These are phyloP conservation scores for Colletotrichum viniferum DNA, from an alignment of 2,329 filamentous ascomycete species.

Conservation along the genomic window DNA sequence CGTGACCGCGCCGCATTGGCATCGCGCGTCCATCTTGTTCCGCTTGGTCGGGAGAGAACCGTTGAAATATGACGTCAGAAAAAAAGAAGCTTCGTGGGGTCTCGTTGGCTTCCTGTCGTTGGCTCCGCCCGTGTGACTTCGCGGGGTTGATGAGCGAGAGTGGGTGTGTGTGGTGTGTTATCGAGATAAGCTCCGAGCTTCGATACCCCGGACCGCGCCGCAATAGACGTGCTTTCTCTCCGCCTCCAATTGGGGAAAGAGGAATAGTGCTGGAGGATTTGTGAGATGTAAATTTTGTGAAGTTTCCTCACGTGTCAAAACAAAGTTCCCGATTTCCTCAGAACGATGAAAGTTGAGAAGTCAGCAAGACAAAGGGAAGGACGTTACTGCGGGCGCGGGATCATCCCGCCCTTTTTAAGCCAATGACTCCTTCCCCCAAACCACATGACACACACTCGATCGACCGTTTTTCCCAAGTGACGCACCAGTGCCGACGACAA, in stretches of 20 bases:
- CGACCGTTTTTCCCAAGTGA: neutral
- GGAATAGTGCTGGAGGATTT: neutral
- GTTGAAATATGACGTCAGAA: neutral
- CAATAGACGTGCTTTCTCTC: neutral
- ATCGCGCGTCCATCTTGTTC: conserved; percentile 58
- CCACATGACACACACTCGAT: neutral
- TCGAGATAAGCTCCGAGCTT: neutral
- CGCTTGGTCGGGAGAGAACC: neutral
- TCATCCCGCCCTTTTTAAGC: conserved; percentile 9
- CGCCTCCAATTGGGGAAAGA: neutral
- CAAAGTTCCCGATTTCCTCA: neutral
- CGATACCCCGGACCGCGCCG: neutral
- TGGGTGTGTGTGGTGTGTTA: neutral
- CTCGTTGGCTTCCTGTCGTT: no score
- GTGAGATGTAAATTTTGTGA: neutral
- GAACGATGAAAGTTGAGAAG: neutral
- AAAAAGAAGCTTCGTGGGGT: neutral
- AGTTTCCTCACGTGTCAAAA: neutral
- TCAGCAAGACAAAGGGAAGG: neutral
- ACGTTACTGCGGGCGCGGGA: neutral
- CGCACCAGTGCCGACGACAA: neutral
- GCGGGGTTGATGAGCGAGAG: neutral
- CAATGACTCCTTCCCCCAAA: neutral
- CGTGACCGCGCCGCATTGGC: conserved; percentile 67
- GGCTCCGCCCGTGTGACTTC: neutral